Evolutionary conservation across 768 basidiomycete genomes (phyloP), one percentile per base, ranked within the genome.

Genomic region (Agaricus subrufescens): DNA sequence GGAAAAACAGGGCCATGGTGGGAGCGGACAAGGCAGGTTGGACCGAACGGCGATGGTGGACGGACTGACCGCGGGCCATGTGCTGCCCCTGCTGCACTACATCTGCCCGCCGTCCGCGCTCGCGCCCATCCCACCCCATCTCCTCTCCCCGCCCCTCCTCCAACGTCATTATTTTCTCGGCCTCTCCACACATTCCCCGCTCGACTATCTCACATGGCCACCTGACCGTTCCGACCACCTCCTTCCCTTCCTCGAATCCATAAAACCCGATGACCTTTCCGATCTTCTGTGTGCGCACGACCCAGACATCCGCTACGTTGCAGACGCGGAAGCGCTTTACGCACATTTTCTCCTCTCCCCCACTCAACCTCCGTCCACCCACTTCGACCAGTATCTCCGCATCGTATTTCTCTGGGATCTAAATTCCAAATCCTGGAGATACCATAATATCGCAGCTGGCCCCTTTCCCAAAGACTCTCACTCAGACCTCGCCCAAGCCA

Each of bases 181-280:
- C 19, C 71, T 90, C 55, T 66, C 75, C 27, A 74, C 80, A 8
- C 71, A 80, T 26, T 69, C 80, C 60, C 72, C 80, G 8, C 60
- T 68, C 34, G 73, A 79, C 3, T 91, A 91, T 66, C 74, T 91
- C 45, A 79, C 79, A 61, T 91, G 89, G 89, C 86, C 89, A 9
- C 73, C 78, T 3, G 58, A 58, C 45, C 61, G 66, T 58, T 61
- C 75, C 54, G 62, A 66, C 48, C 66, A 72, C 48, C 62, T 79
- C 50, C 67, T 72, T 52, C 72, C 83, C 29, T 72, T 86, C 39
- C 43, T 61, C 23, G 55, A 56, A 34, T 43, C 25, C 27, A 50
- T 56, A 11, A 50, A 44, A 1, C 55, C 49, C 19, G 55, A 56
- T 14, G 42, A 56, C 43, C 53, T 54, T 47, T 54, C 58, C 51